Conservation (phyloP, 345 rosid species). For the Dimocarpus longan region DNA sequence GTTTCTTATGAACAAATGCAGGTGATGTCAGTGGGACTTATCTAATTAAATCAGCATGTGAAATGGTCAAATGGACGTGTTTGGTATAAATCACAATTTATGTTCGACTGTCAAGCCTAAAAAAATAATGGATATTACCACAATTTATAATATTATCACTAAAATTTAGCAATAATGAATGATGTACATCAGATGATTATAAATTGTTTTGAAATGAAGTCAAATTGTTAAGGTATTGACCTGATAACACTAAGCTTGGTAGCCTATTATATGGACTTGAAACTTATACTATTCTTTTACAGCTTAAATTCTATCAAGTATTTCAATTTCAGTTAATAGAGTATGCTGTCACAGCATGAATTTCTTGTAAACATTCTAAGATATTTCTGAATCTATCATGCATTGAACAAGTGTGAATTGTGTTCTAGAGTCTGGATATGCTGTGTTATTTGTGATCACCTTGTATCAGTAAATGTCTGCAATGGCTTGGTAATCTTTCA, state of each 20-base stretch:
- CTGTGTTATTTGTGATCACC: background rate
- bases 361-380: background rate
- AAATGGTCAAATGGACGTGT: background rate
- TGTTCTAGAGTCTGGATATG: constrained; percentile 3
- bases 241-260: background rate
- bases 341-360: background rate
- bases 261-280: background rate
- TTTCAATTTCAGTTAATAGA: background rate
- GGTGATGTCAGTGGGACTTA: constrained; percentile 33
- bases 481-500: background rate
- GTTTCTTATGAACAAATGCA: constrained; percentile 51
- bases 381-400: background rate
- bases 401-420: background rate
- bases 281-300: constrained; percentile 3
- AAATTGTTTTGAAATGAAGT: background rate
- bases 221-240: background rate
- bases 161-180: background rate
- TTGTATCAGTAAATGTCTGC: background rate
- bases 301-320: background rate
- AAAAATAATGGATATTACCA: background rate
- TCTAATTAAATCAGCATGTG: background rate
- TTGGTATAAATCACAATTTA: background rate
- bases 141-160: background rate
- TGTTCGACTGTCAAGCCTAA: constrained; percentile 1
- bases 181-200: background rate